Conservation (phyloP, 441 rosid species). For the Gossypium schwendimanii region DNA sequence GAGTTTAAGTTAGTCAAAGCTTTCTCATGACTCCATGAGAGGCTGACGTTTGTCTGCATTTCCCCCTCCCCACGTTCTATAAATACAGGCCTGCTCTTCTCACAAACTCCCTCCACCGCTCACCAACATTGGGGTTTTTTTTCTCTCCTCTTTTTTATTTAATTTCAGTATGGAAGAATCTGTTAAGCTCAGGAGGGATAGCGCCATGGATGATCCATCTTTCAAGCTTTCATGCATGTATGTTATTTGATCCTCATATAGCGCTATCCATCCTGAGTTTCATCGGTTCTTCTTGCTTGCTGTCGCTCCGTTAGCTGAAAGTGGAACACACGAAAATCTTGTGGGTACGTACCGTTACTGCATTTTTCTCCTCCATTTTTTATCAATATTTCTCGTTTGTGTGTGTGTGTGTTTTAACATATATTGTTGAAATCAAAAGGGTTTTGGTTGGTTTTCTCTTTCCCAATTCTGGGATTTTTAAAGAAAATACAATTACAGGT, state of each 20-base stretch:
- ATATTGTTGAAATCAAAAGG: too few species aligned
- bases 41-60: conserved; percentile 1
- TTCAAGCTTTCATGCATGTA: neutral
- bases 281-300: conserved; percentile 63
- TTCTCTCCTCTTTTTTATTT: too few species aligned
- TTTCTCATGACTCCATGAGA: conserved; percentile 2
- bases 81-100: conserved; percentile 3
- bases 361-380: neutral
- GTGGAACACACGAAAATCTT: too few species aligned
- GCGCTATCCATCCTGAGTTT: conserved; percentile 99
- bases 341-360: neutral
- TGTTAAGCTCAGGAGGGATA: conserved; percentile 21
- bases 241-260: conserved; percentile 8
- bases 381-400: neutral
- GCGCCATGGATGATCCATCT: conserved; percentile 40
- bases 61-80: conserved; percentile 2
- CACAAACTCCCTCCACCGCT: neutral
- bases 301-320: too few species aligned
- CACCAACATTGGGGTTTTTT: too few species aligned
- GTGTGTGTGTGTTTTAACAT: too few species aligned
- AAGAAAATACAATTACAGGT: too few species aligned
- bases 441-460: too few species aligned
- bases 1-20: neutral
- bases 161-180: conserved; percentile 7
- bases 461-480: too few species aligned